Percentiles rank a stretch among this genome's conserved stretches.
phyloP scores from a whole-genome alignment of 441 rosid species.

The Erodium moschatum region DNA sequence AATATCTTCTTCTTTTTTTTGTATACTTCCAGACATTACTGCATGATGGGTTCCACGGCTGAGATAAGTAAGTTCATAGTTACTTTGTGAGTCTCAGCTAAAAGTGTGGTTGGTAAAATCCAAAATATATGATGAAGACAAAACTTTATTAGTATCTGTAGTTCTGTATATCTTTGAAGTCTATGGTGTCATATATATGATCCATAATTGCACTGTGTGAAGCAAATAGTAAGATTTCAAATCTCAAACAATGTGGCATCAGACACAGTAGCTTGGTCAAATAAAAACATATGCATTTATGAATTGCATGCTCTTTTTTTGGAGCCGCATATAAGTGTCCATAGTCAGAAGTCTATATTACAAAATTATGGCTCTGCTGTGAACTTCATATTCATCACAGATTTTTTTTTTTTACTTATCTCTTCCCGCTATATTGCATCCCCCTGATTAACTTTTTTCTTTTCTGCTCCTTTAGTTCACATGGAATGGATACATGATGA shows the following conservation, averaged over 20 bases:
- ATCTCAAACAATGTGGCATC: neutral
- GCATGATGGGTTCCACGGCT: constrained; percentile 75
- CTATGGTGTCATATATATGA: neutral
- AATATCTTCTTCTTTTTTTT: constrained; percentile 19
- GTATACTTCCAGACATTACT: constrained; percentile 59
- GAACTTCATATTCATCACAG: no score
- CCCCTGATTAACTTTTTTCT: neutral
- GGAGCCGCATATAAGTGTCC: neutral
- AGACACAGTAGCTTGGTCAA: neutral
- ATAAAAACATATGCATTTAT: neutral
- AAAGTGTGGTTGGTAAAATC: neutral
- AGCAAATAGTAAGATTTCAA: neutral
- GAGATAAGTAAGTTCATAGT: constrained; percentile 48
- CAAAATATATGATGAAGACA: neutral
- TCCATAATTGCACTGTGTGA: neutral
- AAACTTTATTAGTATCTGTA: neutral
- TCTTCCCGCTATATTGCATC: neutral
- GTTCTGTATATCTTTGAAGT: neutral
- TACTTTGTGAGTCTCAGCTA: constrained; percentile 3
- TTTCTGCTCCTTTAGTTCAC: constrained; percentile 2
- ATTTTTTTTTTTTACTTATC: no score
- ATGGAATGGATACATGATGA: constrained; percentile 12
- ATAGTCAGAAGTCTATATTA: neutral
- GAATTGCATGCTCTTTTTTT: neutral
- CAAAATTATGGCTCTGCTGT: neutral